These are phyloP conservation scores for Emericellopsis atlantica DNA, from an alignment of 2,329 filamentous ascomycete species.

Conservation along the genomic window DNA sequence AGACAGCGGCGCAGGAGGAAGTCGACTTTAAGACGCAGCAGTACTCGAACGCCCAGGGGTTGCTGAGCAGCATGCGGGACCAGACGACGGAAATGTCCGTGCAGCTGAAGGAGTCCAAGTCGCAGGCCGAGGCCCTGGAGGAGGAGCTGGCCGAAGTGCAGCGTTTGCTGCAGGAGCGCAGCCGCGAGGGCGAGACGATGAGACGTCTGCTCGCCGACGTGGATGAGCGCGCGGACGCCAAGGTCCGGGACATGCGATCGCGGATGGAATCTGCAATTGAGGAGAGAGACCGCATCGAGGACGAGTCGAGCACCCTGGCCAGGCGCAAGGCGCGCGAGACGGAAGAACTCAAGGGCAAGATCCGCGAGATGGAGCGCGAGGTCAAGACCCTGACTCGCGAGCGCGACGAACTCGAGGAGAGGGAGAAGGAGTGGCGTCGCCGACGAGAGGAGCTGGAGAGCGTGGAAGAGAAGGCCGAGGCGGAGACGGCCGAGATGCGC, in stretches of 20 bases:
- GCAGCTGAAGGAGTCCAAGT: constrained; percentile 81
- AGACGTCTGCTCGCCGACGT: constrained; percentile 76
- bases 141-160: constrained; percentile 88
- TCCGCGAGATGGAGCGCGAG: constrained; percentile 71
- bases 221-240: constrained; percentile 67
- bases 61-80: constrained; percentile 87
- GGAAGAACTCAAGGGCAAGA: constrained; percentile 69
- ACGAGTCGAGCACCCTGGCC: constrained; percentile 70
- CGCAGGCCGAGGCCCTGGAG: constrained; percentile 73
- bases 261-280: constrained; percentile 85
- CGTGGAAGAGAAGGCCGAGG: constrained; percentile 51
- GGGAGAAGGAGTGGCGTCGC: constrained; percentile 61
- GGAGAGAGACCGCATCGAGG: constrained; percentile 84
- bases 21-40: constrained; percentile 74
- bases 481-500: constrained; percentile 65
- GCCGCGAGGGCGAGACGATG: constrained; percentile 91
- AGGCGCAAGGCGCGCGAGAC: constrained; percentile 69
- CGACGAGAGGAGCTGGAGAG: constrained; percentile 66
- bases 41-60: constrained; percentile 70
- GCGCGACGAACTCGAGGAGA: constrained; percentile 62
- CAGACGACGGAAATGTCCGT: constrained; percentile 78
- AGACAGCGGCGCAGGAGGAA: constrained; percentile 60
- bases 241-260: constrained; percentile 78
- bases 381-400: constrained; percentile 60
- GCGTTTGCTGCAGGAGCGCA: constrained; percentile 73